These are phyloP conservation scores for Triticum monococcum DNA, from an alignment of 176 grass and related monocot genomes.

Conservation along the genomic window DNA sequence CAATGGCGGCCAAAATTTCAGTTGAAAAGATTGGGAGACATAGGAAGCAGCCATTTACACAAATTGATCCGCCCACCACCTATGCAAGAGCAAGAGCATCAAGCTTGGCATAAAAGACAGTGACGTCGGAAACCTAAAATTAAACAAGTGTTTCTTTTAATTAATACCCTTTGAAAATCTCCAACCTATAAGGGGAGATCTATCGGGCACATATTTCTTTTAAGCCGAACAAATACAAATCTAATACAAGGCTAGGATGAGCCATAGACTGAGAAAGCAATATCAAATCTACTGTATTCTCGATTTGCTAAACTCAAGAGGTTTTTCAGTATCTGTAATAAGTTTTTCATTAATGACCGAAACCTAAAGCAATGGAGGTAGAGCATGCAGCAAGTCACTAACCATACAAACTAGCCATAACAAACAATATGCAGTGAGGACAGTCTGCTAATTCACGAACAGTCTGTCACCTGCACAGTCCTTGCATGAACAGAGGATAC, in stretches of 20 bases:
- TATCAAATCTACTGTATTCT: not conserved
- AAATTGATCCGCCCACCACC: not conserved
- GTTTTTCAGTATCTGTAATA: too few relatives aligned
- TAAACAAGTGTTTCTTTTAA: not conserved
- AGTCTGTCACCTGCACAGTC: too few relatives aligned
- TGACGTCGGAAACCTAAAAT: not conserved
- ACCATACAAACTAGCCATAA: too few relatives aligned
- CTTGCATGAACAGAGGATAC: too few relatives aligned
- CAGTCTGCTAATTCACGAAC: too few relatives aligned
- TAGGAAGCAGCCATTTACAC: not conserved
- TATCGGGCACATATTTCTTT: not conserved
- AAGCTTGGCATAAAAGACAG: not conserved
- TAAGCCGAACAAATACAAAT: not conserved
- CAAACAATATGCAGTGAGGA: too few relatives aligned
- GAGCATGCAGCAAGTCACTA: too few relatives aligned
- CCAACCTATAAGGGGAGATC: not conserved
- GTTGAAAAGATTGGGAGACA: not conserved
- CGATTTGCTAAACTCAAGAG: too few relatives aligned
- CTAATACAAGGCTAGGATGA: not conserved
- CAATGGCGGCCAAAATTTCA: too few relatives aligned
- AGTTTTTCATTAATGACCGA: too few relatives aligned
- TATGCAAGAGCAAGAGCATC: not conserved
- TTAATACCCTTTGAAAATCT: not conserved
- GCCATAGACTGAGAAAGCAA: not conserved
- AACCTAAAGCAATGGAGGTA: too few relatives aligned